Evolutionary conservation across 208 protist genomes (phyloP).

Genomic region (Tritrichomonas foetus): DNA sequence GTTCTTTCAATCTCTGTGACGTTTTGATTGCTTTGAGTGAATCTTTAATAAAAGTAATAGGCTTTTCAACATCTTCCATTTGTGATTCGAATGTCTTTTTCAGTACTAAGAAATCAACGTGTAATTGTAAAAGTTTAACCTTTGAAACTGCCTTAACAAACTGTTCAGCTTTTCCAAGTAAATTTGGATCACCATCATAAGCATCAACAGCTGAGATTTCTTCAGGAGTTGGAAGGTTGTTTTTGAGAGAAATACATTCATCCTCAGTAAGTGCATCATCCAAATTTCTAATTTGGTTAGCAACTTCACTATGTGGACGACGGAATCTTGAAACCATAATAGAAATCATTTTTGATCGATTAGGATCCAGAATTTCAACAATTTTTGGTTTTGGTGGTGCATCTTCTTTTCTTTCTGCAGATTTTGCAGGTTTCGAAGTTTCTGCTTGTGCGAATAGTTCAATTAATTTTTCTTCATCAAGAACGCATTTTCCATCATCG

Average conservation of each 20-base stretch:
- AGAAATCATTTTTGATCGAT: not conserved
- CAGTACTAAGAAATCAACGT: not conserved
- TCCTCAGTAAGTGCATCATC: constrained; percentile 24
- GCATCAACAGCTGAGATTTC: not conserved
- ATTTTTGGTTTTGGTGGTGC: not conserved
- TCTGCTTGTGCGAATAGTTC: not conserved
- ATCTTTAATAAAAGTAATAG: not conserved
- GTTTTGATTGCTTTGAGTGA: not conserved
- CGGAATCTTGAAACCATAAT: not conserved
- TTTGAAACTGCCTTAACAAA: not conserved
- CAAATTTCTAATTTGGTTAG: not conserved
- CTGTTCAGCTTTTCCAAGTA: not conserved
- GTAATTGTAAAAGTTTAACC: not conserved
- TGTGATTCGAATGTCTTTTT: not conserved
- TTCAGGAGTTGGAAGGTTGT: not conserved
- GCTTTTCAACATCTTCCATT: not conserved
- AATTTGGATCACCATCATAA: not conserved
- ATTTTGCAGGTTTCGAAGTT: not conserved
- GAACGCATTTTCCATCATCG: not conserved
- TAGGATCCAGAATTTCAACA: not conserved
- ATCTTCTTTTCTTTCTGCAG: not conserved
- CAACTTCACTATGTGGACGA: not conserved
- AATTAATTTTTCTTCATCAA: not conserved
- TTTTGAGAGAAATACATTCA: not conserved
- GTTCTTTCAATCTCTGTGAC: not conserved